A percentile compares a stretch with the other conserved stretches of the same genome.
These are phyloP conservation scores for Hypoxylon lienhwacheense DNA, from an alignment of 495 filamentous ascomycete species.

Conservation along the genomic window DNA sequence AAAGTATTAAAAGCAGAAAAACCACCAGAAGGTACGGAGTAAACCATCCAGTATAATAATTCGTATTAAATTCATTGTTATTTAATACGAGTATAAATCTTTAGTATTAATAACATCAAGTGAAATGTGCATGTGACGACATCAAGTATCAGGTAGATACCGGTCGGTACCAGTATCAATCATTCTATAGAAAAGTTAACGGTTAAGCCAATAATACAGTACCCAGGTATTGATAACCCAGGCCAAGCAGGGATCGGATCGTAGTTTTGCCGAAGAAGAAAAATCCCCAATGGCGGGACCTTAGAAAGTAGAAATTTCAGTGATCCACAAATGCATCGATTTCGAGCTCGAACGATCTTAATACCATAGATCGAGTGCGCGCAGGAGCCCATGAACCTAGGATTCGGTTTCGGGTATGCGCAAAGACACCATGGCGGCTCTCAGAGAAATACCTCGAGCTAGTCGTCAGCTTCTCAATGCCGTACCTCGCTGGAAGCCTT, in stretches of 20 bases:
- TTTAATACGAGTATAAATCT: no score
- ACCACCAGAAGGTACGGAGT: no score
- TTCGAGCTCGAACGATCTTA: conserved; percentile 14
- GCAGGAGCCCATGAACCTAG: conserved; percentile 8
- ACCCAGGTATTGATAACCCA: no score
- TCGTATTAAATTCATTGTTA: no score
- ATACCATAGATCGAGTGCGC: conserved; percentile 13
- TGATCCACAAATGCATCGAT: conserved; percentile 13
- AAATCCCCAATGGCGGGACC: conserved; percentile 8
- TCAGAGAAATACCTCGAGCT: conserved; percentile 35
- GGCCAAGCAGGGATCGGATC: conserved; percentile 2
- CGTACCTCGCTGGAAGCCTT: conserved; percentile 26
- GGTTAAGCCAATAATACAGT: no score
- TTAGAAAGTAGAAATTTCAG: background rate
- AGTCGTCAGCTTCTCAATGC: conserved; percentile 28
- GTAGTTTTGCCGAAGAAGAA: conserved; percentile 14
- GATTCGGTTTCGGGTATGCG: conserved; percentile 8
- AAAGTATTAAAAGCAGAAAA: no score
- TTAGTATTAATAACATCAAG: no score
- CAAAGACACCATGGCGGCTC: conserved; percentile 30
- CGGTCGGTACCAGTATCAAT: no score
- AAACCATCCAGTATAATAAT: no score
- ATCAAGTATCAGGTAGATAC: no score
- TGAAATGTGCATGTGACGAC: no score
- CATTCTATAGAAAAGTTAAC: no score